Base-by-base conservation (phyloP, 2,329 filamentous ascomycete genomes). In the Cytospora schulzeri region DNA sequence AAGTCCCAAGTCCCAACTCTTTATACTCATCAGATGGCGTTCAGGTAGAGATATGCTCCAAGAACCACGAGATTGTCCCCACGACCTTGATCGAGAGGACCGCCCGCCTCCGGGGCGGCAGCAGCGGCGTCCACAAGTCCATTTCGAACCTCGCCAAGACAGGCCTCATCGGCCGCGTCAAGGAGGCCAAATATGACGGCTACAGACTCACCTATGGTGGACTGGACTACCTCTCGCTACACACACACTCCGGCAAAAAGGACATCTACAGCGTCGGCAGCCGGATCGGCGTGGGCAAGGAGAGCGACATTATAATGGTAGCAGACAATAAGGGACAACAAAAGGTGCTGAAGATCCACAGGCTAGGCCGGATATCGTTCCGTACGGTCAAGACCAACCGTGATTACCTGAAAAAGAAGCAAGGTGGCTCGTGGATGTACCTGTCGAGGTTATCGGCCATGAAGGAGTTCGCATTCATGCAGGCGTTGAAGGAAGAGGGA, bases 201-300 rank as follows among this genome's bases (percentile, higher is more conserved):
- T 99, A 99, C 79, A 89, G 96, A 60, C 85, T 99, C 62, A 97
- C 94, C 8, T 99, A 99, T 75, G 95, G 95, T 71, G 95, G 95
- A 2, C 88, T 98, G 56, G 95, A 99, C 80, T 99, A 99, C 77
- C 88, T 99, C n/a, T 92, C 95, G 19, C 84, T 99, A 61, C 93
- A 98, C 78, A 88, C 92, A 0, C 90, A 98, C 76, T 89, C 93
- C 64, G 90, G 91, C 71, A 84, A 88, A 69, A 89, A 90, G 70
- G 86, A 85, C 63, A 85, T 98, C 50, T 98, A 96, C 84, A 96
- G 91, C 70, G 92, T 98, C 4, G 95, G 95, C 60, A 95, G 91
- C 76, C 91, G 96, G 73, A 92, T 99, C 69, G 95, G 96, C 56
- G 93, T 98, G 3, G 95, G 95, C 61, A 99, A 99, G 77, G 95